Base-by-base conservation (phyloP, 1,284 basidiomycete species). In the Athelia psychrophila region DNA sequence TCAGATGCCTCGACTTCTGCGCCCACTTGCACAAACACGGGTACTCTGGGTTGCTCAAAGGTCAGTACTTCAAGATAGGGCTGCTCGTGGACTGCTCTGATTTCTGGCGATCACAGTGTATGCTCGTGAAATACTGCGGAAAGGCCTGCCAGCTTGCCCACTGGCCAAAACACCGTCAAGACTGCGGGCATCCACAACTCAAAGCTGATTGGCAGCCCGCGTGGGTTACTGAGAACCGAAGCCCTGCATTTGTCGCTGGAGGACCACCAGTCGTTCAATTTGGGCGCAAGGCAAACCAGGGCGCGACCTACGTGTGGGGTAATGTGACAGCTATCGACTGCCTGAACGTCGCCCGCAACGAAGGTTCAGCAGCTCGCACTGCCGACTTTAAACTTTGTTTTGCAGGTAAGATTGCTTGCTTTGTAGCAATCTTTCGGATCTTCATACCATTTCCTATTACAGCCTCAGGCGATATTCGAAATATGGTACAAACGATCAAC, bases 401-500 rank as follows among this genome's bases (percentile, higher is more conserved):
- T n/a, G 42, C 48, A 24, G 46, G 57, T 56, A 46, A 3, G 47
- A 25, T 23, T n/a, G n/a, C n/a, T n/a, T n/a, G n/a, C n/a, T n/a
- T n/a, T n/a, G n/a, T n/a, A n/a, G n/a, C n/a, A n/a, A n/a, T n/a
- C n/a, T n/a, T n/a, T n/a, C n/a, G n/a, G n/a, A n/a, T n/a, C n/a
- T n/a, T n/a, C n/a, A n/a, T n/a, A n/a, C n/a, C n/a, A n/a, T n/a
- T n/a, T n/a, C n/a, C n/a, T n/a, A n/a, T n/a, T n/a, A 13, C 32
- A 58, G 58, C 51, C 13, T 59, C 42, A 30, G 59, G 54, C 8
- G 62, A 63, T 48, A 59, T 65, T 23, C 56, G 62, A 18, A 60
- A 60, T 51, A 58, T 65, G 10, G 47, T 65, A 44, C 56, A 57
- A 44, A 65, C 62, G 20, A 55, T 65, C 25, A 65, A 65, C 40